phyloP scores from a whole-genome alignment of 2,329 filamentous ascomycete species.

The Penicillium sp. region DNA sequence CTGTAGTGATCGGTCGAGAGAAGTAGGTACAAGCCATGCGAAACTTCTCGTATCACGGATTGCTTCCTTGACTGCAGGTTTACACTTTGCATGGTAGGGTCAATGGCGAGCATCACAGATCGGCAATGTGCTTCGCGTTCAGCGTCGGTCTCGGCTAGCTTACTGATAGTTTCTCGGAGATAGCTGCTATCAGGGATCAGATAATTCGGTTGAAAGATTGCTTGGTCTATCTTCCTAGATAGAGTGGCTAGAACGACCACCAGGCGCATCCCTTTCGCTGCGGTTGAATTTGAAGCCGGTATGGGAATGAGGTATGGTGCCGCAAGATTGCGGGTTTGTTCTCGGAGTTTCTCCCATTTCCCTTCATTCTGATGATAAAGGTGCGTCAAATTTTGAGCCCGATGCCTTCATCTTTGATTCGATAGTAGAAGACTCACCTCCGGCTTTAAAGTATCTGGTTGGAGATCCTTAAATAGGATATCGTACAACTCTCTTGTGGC shows the following conservation, averaged over 20 bases:
- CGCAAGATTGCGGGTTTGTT: too few species aligned
- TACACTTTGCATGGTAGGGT: neutral
- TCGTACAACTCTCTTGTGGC: too few species aligned
- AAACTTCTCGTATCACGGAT: too few species aligned
- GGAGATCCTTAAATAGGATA: too few species aligned
- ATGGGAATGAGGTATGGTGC: constrained; percentile 25
- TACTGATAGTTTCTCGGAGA: constrained; percentile 9
- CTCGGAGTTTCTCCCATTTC: neutral
- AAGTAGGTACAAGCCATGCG: too few species aligned
- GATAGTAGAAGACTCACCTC: too few species aligned
- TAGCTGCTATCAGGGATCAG: constrained; percentile 15
- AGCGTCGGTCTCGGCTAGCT: constrained; percentile 17
- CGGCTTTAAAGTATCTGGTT: too few species aligned
- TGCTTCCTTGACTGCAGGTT: too few species aligned
- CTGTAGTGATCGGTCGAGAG: too few species aligned
- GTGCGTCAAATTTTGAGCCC: too few species aligned
- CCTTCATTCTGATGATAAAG: too few species aligned
- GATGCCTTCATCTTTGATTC: too few species aligned
- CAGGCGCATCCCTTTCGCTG: constrained; percentile 37
- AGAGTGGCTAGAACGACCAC: constrained; percentile 31
- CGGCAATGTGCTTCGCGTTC: constrained; percentile 23
- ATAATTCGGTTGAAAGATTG: constrained; percentile 38
- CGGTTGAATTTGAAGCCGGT: constrained; percentile 29
- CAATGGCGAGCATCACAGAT: constrained; percentile 19
- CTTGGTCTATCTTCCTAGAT: constrained; percentile 24